Evolutionary conservation across 441 rosid species (phyloP).

Genomic region (Mallotus repandus): DNA sequence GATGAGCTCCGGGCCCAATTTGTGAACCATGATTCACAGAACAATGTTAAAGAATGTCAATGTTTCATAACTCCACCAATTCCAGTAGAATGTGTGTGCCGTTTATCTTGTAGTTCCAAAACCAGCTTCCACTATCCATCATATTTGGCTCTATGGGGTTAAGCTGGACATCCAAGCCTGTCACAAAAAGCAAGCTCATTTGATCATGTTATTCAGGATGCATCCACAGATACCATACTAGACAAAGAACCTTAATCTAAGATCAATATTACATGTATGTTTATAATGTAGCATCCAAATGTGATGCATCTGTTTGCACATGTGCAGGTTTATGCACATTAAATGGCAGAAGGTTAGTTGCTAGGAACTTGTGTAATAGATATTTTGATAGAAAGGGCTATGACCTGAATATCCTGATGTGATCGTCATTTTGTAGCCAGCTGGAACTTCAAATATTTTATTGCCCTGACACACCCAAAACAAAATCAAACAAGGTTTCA

Average conservation of each 20-base stretch:
- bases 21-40: conserved; percentile 59
- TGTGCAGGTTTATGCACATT: neutral
- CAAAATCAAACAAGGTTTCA: too few species aligned
- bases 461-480: conserved; percentile 53
- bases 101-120: conserved; percentile 67
- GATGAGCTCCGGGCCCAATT: conserved; percentile 18
- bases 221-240: neutral
- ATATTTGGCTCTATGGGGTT: conserved; percentile 44
- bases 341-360: neutral
- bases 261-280: neutral
- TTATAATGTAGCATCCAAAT: neutral
- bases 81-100: conserved; percentile 61
- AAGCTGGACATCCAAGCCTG: conserved; percentile 57
- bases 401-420: conserved; percentile 66
- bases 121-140: conserved; percentile 83
- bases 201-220: neutral
- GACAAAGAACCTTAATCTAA: neutral
- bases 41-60: conserved; percentile 2
- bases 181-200: conserved; percentile 15
- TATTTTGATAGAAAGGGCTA: conserved; percentile 3
- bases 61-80: conserved; percentile 40
- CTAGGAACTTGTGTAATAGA: neutral
- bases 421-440: conserved; percentile 68
- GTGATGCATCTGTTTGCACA: neutral
- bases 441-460: conserved; percentile 85